These are phyloP conservation scores for Solanum sejunctum DNA, from an alignment of 257 asterid species.

Conservation along the genomic window DNA sequence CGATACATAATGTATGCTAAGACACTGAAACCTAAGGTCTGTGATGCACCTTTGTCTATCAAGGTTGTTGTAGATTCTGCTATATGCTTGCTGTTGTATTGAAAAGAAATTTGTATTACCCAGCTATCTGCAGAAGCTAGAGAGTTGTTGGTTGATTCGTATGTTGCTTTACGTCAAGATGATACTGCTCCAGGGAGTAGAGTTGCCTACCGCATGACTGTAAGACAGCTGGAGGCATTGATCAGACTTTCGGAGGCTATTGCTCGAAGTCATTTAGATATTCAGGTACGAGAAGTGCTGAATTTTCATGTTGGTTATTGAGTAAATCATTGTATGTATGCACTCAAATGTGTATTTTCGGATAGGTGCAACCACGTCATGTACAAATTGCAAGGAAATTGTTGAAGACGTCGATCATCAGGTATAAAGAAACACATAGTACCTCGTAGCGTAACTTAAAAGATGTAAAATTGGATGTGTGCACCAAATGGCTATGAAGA, in stretches of 20 bases:
- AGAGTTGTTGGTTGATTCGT: conserved; percentile 71
- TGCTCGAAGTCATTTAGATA: conserved; percentile 79
- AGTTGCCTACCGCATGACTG: conserved; percentile 99
- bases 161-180: conserved; percentile 79
- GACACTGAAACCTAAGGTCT: conserved; percentile 87
- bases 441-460: background rate
- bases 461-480: background rate
- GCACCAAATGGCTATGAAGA: background rate
- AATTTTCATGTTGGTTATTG: background rate
- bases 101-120: conserved; percentile 9
- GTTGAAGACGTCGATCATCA: conserved; percentile 82
- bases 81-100: background rate
- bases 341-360: conserved; percentile 1
- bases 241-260: conserved; percentile 95
- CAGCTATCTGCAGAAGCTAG: conserved; percentile 80
- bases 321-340: background rate
- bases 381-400: conserved; percentile 69
- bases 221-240: conserved; percentile 90
- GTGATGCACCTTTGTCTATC: background rate
- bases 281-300: conserved; percentile 31
- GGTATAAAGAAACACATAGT: conserved; percentile 27
- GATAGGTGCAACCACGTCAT: conserved; percentile 62
- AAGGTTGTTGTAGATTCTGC: background rate
- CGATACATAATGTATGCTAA: conserved; percentile 85
- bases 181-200: conserved; percentile 92